Base-by-base conservation (phyloP, 179 eudicot species). In the Drosera spatulata region DNA sequence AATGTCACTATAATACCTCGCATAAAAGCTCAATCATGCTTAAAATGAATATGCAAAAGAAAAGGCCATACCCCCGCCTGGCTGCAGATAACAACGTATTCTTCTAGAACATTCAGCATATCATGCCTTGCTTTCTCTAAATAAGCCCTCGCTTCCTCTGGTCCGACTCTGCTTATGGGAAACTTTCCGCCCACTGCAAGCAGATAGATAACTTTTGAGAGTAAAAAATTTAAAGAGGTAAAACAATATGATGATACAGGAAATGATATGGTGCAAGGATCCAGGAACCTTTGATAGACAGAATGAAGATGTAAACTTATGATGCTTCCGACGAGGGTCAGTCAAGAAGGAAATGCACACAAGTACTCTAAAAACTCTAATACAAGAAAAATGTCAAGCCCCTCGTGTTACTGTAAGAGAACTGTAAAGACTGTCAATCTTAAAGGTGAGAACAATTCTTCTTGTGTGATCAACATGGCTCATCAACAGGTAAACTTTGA, bases 161-260 rank as follows among this genome's bases (percentile, higher is more conserved):
- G 71, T 39, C 77, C 81, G 64, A 85, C 71, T 77, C 58, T 68
- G 64, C 72, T 72, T 22, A 61, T 75, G 42, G 82, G 70, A 71
- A 90, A 77, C 59, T 79, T 81, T 56, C 85, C 72, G 14, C 90
- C 90, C 90, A 79, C 97, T 90, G 80, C 69, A 75, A 71, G 6
- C 41, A 33, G 9, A 61, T 7, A 46, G 5, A 46, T 6, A 46
- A 46, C 11, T 6, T 46, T 22, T 22, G 33, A 22, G 33, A 46
- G 5, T 12, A 33, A 47, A 42, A 3, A 45, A 40, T 46, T 39
- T 3, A 10, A 37, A 55, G 41, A 51, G 56, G 4, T 3, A 52
- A 52, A 12, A 14, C 7, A 10, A 46, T 52, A 6, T 46, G 7
- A 10, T 2, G 2, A 46, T 37, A 58, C 14, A 54, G 33, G 70